Evolutionary conservation across 2,329 filamentous ascomycete species (phyloP).

Genomic region (Gyromitra esculenta): DNA sequence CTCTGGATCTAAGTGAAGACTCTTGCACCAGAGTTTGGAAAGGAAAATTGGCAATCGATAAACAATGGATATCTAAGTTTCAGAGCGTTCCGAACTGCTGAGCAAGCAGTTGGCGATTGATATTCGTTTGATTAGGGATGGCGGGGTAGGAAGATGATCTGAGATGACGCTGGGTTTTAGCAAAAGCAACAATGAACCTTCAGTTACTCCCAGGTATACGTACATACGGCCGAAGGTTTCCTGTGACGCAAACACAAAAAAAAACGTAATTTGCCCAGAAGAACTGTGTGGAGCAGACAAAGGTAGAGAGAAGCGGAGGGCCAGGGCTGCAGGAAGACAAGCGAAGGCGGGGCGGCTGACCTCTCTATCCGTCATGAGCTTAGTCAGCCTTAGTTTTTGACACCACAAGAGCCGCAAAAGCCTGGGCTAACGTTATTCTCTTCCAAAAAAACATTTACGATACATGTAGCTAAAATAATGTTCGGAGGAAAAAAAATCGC

Average conservation of each 20-base stretch:
- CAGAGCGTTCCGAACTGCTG: neutral
- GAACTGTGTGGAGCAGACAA: slow-evolving; percentile 42
- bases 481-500: neutral
- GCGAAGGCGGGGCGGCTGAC: slow-evolving; percentile 40
- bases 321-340: slow-evolving; percentile 37
- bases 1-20: slow-evolving; percentile 10
- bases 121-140: slow-evolving; percentile 36
- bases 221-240: slow-evolving; percentile 27
- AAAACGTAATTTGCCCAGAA: slow-evolving; percentile 24
- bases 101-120: slow-evolving; percentile 11
- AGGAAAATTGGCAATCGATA: slow-evolving; percentile 24
- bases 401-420: slow-evolving; percentile 22
- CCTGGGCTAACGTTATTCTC: neutral
- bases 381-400: slow-evolving; percentile 23
- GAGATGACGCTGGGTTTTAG: slow-evolving; percentile 27
- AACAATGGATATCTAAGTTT: slow-evolving; percentile 11
- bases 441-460: neutral
- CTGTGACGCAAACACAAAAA: slow-evolving; percentile 19
- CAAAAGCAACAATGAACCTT: slow-evolving; percentile 24
- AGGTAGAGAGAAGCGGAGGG: slow-evolving; percentile 35
- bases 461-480: neutral
- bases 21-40: neutral
- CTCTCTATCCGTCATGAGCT: slow-evolving; percentile 39
- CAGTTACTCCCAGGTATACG: slow-evolving; percentile 22
- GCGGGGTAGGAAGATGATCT: slow-evolving; percentile 45